phyloP scores from a whole-genome alignment of 768 basidiomycete genomes.

The Pisolithus microcarpus region DNA sequence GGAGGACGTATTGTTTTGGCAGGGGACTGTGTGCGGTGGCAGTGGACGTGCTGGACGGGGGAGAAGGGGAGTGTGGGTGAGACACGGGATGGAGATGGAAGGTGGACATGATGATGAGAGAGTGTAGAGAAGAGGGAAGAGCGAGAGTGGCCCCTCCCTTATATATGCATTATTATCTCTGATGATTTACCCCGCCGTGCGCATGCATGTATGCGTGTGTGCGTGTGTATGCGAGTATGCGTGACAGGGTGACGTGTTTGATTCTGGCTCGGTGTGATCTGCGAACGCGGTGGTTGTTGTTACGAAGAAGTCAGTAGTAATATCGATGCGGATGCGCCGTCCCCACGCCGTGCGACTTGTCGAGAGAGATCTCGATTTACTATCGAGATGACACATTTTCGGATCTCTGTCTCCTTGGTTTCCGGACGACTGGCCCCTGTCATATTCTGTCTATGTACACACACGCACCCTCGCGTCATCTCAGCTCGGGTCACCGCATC shows the following conservation, averaged over 20 bases:
- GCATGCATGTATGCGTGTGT: too few relatives aligned
- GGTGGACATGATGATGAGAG: constrained; percentile 23
- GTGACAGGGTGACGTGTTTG: not conserved
- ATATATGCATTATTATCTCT: not conserved
- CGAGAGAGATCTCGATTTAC: constrained; percentile 5
- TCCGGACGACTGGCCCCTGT: not conserved
- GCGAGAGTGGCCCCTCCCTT: not conserved
- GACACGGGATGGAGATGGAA: constrained; percentile 56
- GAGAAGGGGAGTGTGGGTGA: constrained; percentile 36
- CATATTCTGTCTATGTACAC: not conserved
- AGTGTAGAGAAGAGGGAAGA: not conserved
- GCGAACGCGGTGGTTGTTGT: not conserved
- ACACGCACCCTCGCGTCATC: not conserved
- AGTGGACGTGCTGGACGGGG: constrained; percentile 46
- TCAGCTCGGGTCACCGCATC: constrained; percentile 9
- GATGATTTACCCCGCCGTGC: too few relatives aligned
- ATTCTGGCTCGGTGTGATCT: not conserved
- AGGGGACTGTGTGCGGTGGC: constrained; percentile 35
- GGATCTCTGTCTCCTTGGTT: constrained; percentile 11
- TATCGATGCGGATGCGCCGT: too few relatives aligned
- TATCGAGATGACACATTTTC: constrained; percentile 10
- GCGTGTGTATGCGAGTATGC: too few relatives aligned
- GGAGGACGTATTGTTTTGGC: constrained; percentile 20
- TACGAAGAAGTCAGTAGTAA: too few relatives aligned
- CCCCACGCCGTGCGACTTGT: too few relatives aligned